phyloP scores from a whole-genome alignment of 305 asterid species.

The Andrographis paniculata region DNA sequence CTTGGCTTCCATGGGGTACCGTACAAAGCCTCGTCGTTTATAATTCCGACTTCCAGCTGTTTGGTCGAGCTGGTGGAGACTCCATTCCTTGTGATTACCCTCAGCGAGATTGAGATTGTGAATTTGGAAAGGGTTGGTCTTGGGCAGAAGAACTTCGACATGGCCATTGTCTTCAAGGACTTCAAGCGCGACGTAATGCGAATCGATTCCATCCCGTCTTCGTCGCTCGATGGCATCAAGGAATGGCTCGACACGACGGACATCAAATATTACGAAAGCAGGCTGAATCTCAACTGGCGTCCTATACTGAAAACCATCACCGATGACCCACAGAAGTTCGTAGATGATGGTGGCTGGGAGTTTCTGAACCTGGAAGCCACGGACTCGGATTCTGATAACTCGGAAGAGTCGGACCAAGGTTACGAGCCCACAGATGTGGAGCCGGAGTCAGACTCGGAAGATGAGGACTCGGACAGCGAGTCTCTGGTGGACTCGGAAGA shows the following conservation, averaged over 20 bases:
- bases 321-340: slow-evolving; percentile 65
- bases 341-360: slow-evolving; percentile 85
- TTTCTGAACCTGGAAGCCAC: slow-evolving; percentile 68
- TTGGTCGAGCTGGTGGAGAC: slow-evolving; percentile 75
- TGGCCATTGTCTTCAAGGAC: slow-evolving; percentile 82
- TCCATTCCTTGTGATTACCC: slow-evolving; percentile 62
- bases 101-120: slow-evolving; percentile 74
- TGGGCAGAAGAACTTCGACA: slow-evolving; percentile 81
- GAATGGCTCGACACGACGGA: slow-evolving; percentile 84
- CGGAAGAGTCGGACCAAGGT: slow-evolving; percentile 58
- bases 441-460: slow-evolving; percentile 64
- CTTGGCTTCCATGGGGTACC: slow-evolving; percentile 87
- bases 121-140: slow-evolving; percentile 81
- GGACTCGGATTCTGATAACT: slow-evolving; percentile 57
- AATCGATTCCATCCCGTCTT: slow-evolving; percentile 67
- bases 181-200: slow-evolving; percentile 68
- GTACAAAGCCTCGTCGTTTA: slow-evolving; percentile 53
- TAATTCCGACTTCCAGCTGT: slow-evolving; percentile 70
- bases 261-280: slow-evolving; percentile 74
- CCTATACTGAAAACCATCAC: slow-evolving; percentile 55
- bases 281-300: slow-evolving; percentile 77
- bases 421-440: slow-evolving; percentile 69
- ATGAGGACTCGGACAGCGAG: slow-evolving; percentile 54
- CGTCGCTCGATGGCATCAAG: slow-evolving; percentile 63
- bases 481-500: slow-evolving; percentile 74